Evolutionary conservation across 192 early-diverging fungal genomes (phyloP), one percentile per base, ranked within the genome.

Genomic region (Entophlyctis luteolus): DNA sequence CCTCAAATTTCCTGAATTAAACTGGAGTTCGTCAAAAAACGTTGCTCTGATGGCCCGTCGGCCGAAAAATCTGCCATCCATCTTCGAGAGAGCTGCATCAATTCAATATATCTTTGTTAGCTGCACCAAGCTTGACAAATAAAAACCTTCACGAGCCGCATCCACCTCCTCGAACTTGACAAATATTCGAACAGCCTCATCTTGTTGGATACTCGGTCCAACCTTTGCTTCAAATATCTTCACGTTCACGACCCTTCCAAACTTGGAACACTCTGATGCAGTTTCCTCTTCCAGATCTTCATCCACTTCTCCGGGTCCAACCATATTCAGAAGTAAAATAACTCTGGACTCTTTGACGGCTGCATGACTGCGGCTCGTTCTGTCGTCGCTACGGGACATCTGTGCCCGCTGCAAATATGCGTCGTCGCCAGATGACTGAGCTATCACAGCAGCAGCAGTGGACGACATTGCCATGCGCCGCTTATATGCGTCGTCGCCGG

Each of bases 171-270:
- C 56, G 71, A 93, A 93, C 68, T 88, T 83, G 23, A 93, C 84
- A 77, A 93, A 93, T 34, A 93, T 91, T 14, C 89, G 72, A 3
- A 93, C 91, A 0, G 91, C 87, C 56, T 90, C 77, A 32, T 90
- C 81, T 22, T 80, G 78, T 0, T 81, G 2, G 83, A 76, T 57
- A 18, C 37, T 62, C 20, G 4, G 10, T 3, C 20, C 14, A 28
- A 31, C 73, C 27, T 46, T 65, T 57, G 86, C 82, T 78, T 90
- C 88, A 66, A 77, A 87, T 18, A 90, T 84, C 16, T 86, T 67
- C 53, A 88, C 89, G 34, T 76, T 68, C 23, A 84, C 84, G 1
- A 92, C 90, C n/a, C 72, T 62, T 1, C 91, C 91, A 66, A 84
- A 93, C 57, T 89, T 86, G n/a, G 75, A 73, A 69, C 91, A 93